These are phyloP conservation scores for Diplocarpon rosae DNA, from an alignment of 2,329 filamentous ascomycete genomes.

Conservation along the genomic window DNA sequence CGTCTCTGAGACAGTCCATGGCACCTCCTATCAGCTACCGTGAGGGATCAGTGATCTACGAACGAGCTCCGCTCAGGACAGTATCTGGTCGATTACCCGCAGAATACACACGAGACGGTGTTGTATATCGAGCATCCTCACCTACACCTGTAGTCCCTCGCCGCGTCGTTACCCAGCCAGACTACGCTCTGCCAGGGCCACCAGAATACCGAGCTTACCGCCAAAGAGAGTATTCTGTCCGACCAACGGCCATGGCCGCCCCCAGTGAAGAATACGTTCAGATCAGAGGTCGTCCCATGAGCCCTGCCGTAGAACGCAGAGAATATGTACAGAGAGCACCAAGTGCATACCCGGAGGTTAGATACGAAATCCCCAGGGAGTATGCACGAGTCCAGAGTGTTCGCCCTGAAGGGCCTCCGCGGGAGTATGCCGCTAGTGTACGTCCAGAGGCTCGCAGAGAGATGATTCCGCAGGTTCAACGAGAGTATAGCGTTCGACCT, in stretches of 20 bases:
- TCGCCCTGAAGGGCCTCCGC: slow-evolving; percentile 31
- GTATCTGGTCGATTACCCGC: slow-evolving; percentile 21
- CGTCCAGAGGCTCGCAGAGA: slow-evolving; percentile 25
- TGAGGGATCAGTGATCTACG: slow-evolving; percentile 52
- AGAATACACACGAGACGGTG: slow-evolving; percentile 24
- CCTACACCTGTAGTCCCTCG: slow-evolving; percentile 40
- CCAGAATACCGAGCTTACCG: slow-evolving; percentile 39
- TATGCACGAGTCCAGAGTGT: slow-evolving; percentile 36
- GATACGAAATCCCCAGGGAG: slow-evolving; percentile 33
- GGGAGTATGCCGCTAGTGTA: slow-evolving; percentile 31
- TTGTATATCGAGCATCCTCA: slow-evolving; percentile 37
- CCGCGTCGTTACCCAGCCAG: slow-evolving; percentile 52
- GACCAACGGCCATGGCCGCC: slow-evolving; percentile 28
- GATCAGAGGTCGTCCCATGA: slow-evolving; percentile 30
- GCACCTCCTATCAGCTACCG: slow-evolving; percentile 36
- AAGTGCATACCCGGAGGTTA: slow-evolving; percentile 45
- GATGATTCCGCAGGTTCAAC: slow-evolving; percentile 17
- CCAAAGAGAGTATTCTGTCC: slow-evolving; percentile 46
- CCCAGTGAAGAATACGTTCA: slow-evolving; percentile 33
- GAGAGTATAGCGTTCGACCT: slow-evolving; percentile 25
- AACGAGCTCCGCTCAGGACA: slow-evolving; percentile 35
- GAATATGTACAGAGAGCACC: slow-evolving; percentile 37
- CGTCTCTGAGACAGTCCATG: slow-evolving; percentile 40
- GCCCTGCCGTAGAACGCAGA: slow-evolving; percentile 36
- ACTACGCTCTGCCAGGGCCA: slow-evolving; percentile 38